These are phyloP conservation scores for Funneliformis geosporum DNA, from an alignment of 192 early-diverging fungal genomes.

Conservation along the genomic window DNA sequence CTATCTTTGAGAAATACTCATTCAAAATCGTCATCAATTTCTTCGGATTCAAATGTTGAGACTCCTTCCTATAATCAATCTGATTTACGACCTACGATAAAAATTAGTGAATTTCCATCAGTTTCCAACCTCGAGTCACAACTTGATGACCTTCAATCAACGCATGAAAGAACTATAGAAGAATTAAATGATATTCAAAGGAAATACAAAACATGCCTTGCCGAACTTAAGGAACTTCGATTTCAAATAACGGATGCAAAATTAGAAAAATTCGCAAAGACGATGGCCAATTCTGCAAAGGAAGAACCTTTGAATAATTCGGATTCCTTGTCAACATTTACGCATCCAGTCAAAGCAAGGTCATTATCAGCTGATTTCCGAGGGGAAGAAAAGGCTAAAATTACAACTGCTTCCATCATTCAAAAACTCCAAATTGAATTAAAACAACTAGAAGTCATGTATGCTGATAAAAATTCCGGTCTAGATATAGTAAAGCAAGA, in stretches of 20 bases:
- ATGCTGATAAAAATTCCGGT: slow-evolving; percentile 11
- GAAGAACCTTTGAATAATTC: no score
- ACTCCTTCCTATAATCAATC: neutral
- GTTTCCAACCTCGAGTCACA: neutral
- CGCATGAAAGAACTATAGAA: neutral
- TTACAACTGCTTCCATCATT: neutral
- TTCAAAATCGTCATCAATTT: neutral
- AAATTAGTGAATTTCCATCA: neutral
- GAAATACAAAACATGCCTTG: neutral
- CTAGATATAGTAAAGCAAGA: slow-evolving; percentile 17
- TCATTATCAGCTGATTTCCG: neutral
- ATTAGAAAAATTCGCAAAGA: neutral
- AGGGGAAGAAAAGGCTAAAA: neutral
- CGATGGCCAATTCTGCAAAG: no score
- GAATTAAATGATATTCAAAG: neutral
- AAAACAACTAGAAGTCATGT: slow-evolving; percentile 1
- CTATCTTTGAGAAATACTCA: neutral
- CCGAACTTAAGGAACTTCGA: slow-evolving; percentile 5
- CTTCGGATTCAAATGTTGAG: neutral
- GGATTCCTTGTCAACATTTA: no score
- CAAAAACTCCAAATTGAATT: slow-evolving; percentile 26
- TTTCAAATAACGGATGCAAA: neutral
- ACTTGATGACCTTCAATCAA: neutral
- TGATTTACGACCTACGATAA: neutral
- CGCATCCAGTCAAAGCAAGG: neutral